Conservation (phyloP, 495 filamentous ascomycete species). For the Tuber aestivum region DNA sequence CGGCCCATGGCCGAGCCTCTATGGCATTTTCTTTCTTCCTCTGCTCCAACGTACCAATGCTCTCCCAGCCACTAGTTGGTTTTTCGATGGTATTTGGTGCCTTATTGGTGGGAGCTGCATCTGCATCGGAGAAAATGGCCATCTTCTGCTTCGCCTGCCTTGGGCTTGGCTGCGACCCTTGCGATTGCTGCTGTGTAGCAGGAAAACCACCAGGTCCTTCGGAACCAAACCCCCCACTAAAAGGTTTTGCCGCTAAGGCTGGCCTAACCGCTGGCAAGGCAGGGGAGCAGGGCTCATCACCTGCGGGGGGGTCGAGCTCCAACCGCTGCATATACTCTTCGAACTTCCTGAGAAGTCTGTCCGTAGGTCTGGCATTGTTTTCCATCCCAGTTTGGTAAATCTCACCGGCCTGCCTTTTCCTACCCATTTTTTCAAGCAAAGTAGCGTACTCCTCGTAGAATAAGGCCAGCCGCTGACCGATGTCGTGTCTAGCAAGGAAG, state of each 20-base stretch:
- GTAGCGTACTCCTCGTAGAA: constrained; percentile 96
- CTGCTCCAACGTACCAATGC: constrained; percentile 74
- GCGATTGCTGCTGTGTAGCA: constrained; percentile 60
- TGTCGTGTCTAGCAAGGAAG: constrained; percentile 78
- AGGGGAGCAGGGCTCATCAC: constrained; percentile 69
- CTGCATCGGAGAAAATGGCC: constrained; percentile 79
- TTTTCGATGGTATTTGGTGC: constrained; percentile 26
- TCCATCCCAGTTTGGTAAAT: constrained; percentile 85
- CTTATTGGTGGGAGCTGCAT: constrained; percentile 50
- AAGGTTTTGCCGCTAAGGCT: constrained; percentile 71
- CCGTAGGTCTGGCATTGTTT: constrained; percentile 72
- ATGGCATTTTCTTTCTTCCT: constrained; percentile 89
- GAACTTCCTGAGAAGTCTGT: constrained; percentile 79
- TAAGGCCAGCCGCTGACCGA: constrained; percentile 82
- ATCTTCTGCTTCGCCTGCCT: constrained; percentile 73
- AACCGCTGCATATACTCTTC: constrained; percentile 79
- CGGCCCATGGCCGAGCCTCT: constrained; percentile 83
- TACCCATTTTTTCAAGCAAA: constrained; percentile 77
- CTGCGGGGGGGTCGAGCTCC: constrained; percentile 53
- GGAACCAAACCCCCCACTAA: constrained; percentile 21
- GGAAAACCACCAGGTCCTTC: constrained; percentile 26
- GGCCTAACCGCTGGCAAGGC: constrained; percentile 76
- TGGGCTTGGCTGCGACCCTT: constrained; percentile 44
- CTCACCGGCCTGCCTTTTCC: constrained; percentile 90
- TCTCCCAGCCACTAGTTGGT: constrained; percentile 75